Conservation (phyloP, 257 asterid species). For the Scutellaria baicalensis region DNA sequence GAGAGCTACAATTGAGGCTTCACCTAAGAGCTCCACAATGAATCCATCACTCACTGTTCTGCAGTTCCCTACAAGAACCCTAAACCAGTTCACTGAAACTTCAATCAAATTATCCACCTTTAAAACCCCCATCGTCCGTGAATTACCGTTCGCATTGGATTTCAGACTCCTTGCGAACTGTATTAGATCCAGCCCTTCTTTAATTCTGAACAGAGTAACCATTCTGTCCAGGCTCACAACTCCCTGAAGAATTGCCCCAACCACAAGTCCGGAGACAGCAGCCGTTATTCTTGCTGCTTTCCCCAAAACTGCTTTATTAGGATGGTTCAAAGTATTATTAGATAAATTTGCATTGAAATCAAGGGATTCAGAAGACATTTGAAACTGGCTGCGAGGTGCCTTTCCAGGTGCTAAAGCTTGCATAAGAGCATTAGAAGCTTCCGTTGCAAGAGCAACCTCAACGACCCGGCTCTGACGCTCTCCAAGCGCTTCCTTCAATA, state of each 20-base stretch:
- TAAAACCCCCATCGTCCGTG: constrained; percentile 52
- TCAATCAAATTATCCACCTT: constrained; percentile 77
- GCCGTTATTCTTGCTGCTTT: constrained; percentile 59
- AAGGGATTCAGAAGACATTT: constrained; percentile 61
- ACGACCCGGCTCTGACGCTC: constrained; percentile 98
- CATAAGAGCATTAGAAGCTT: constrained; percentile 74
- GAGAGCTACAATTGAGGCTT: constrained; percentile 75
- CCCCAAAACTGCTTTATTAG: constrained; percentile 43
- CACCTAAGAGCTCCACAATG: constrained; percentile 81
- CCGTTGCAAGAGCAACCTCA: constrained; percentile 95
- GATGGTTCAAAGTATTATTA: constrained; percentile 43
- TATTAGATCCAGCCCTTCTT: constrained; percentile 85
- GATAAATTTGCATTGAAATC: constrained; percentile 49
- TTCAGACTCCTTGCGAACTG: constrained; percentile 73
- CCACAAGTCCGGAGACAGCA: constrained; percentile 77
- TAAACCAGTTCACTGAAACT: constrained; percentile 90
- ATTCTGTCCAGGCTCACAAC: constrained; percentile 86
- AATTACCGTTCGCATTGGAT: constrained; percentile 74
- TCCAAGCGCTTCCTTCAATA: constrained; percentile 94
- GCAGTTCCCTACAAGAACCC: constrained; percentile 97
- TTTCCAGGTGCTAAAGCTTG: constrained; percentile 71
- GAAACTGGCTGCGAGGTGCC: constrained; percentile 69
- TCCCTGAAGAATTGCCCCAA: constrained; percentile 91
- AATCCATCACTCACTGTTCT: constrained; percentile 87
- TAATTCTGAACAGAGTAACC: constrained; percentile 75